These are phyloP conservation scores for Pythium myriotylum DNA, from an alignment of 352 stramenopile genomes.

Conservation along the genomic window DNA sequence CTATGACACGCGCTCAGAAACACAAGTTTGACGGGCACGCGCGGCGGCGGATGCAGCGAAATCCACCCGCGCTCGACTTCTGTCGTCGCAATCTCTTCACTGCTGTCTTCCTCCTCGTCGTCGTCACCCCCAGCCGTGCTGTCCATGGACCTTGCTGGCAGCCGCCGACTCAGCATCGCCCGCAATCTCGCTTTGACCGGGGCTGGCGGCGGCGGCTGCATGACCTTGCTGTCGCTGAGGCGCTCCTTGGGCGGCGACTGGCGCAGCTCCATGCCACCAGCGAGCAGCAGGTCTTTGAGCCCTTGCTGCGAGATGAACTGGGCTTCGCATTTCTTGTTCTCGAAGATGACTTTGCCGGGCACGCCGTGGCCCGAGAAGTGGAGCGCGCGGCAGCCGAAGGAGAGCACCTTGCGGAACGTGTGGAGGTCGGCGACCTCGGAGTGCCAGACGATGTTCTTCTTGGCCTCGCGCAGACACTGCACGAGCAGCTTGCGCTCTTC, in stretches of 20 bases:
- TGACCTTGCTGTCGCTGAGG: constrained; percentile 1
- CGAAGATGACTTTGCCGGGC: constrained; percentile 79
- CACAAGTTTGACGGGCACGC: constrained; percentile 72
- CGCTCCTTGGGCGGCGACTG: constrained; percentile 5
- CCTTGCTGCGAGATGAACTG: constrained; percentile 85
- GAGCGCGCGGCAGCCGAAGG: constrained; percentile 71
- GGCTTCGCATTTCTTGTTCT: constrained; percentile 77
- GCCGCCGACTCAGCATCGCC: constrained; percentile 20
- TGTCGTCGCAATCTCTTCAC: constrained; percentile 30
- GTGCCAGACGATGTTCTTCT: constrained; percentile 70
- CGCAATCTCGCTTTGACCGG: constrained; percentile 18
- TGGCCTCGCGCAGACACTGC: constrained; percentile 70
- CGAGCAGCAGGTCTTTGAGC: constrained; percentile 73
- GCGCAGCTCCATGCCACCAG: constrained; percentile 49
- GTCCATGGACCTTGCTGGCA: not conserved
- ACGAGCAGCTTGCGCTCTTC: constrained; percentile 74
- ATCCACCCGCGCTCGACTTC: constrained; percentile 56
- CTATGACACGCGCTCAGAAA: constrained; percentile 92
- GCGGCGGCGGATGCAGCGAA: constrained; percentile 39
- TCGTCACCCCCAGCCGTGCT: not conserved
- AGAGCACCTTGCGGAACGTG: constrained; percentile 81
- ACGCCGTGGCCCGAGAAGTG: constrained; percentile 84
- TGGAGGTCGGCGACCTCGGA: constrained; percentile 81
- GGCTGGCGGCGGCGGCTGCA: not conserved
- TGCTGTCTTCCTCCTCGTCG: constrained; percentile 8